These are phyloP conservation scores for Physocladia obscura DNA, from an alignment of 192 early-diverging fungal genomes.

Conservation along the genomic window DNA sequence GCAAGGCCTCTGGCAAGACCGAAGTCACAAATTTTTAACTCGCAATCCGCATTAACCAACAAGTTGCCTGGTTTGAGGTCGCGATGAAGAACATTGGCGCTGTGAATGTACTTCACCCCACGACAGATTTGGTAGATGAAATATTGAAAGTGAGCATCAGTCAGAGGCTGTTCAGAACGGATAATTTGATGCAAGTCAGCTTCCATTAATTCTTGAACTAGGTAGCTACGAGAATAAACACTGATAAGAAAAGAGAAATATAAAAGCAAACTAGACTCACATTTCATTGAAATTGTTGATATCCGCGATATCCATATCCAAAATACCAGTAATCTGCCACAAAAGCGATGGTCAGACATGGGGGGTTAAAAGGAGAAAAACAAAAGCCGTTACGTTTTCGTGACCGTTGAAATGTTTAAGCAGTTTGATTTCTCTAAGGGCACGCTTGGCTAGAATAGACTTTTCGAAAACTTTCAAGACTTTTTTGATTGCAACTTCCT, in stretches of 20 bases:
- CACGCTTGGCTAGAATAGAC: constrained; percentile 89
- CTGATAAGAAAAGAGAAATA: neutral
- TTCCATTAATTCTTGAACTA: constrained; percentile 94
- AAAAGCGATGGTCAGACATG: neutral
- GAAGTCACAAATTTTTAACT: constrained; percentile 98
- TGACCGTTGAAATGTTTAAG: constrained; percentile 84
- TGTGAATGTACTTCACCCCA: constrained; percentile 79
- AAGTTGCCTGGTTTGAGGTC: constrained; percentile 97
- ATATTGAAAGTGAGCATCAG: constrained; percentile 95
- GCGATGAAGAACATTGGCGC: constrained; percentile 91
- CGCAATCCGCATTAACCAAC: constrained; percentile 96
- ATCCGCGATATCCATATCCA: constrained; percentile 86
- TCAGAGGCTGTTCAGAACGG: constrained; percentile 77
- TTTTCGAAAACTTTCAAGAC: constrained; percentile 93
- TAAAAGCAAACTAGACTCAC: constrained; percentile 45
- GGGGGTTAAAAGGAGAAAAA: neutral
- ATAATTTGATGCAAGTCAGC: constrained; percentile 93
- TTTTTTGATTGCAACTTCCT: constrained; percentile 92
- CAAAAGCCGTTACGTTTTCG: constrained; percentile 72
- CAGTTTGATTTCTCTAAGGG: constrained; percentile 92
- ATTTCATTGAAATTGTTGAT: constrained; percentile 75
- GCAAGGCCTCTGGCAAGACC: constrained; percentile 93
- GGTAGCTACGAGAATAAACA: constrained; percentile 54
- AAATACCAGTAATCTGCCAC: constrained; percentile 78
- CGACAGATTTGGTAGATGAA: constrained; percentile 95